Evolutionary conservation across 768 basidiomycete genomes (phyloP).

Genomic region (Podaxis sp.): DNA sequence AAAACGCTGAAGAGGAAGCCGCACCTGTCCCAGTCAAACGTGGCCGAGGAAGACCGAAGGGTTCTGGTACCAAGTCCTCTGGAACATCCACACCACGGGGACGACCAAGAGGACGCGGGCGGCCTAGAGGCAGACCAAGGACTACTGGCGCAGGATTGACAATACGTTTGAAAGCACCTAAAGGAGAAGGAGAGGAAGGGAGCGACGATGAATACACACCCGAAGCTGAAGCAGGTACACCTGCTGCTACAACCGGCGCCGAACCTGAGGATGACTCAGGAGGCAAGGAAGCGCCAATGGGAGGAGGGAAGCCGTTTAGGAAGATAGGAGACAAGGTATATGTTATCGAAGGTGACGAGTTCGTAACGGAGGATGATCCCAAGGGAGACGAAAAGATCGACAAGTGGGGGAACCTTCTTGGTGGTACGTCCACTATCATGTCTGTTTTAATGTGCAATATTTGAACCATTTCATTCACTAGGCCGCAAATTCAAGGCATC

Average conservation of each 20-base stretch:
- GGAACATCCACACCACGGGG: conserved; percentile 11
- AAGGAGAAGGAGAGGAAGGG: conserved; percentile 35
- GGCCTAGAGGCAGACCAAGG: conserved; percentile 22
- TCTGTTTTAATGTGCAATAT: conserved; percentile 12
- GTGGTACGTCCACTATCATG: conserved; percentile 52
- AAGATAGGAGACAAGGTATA: conserved; percentile 74
- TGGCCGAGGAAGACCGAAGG: conserved; percentile 14
- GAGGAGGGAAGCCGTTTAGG: conserved; percentile 68
- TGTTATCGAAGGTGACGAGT: conserved; percentile 87
- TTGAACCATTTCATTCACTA: conserved; percentile 27
- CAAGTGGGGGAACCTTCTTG: conserved; percentile 75
- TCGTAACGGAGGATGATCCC: conserved; percentile 76
- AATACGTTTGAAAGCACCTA: conserved; percentile 32
- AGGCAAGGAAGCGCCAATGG: conserved; percentile 43
- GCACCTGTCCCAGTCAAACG: conserved; percentile 20
- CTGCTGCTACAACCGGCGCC: conserved; percentile 24
- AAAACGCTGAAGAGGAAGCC: conserved; percentile 35
- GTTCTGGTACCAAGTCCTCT: conserved; percentile 6
- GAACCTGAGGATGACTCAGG: conserved; percentile 38
- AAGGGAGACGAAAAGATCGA: conserved; percentile 95
- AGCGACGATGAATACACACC: conserved; percentile 34
- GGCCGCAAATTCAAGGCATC: conserved; percentile 86
- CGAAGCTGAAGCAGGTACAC: conserved; percentile 23
- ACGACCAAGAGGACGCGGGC: conserved; percentile 36
- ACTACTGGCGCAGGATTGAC: conserved; percentile 29